Evolutionary conservation across 306 rosid species (phyloP), one percentile per base, ranked within the genome.

Genomic region (Carpinus fangiana): DNA sequence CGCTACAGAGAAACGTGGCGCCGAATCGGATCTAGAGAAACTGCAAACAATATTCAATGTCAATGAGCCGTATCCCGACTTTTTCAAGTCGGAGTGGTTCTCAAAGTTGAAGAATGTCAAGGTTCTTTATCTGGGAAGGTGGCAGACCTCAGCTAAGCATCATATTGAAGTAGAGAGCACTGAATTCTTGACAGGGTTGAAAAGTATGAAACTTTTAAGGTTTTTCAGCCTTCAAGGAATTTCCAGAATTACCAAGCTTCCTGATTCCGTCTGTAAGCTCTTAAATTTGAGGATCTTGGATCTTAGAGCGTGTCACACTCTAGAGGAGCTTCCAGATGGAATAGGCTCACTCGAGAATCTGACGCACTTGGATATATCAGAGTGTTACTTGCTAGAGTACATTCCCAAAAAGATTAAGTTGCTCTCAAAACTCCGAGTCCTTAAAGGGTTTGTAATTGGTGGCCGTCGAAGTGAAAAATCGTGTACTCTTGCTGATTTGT

Each of bases 221-320:
- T 80, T 74, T 46, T 72, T 81, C 2, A 81, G 85, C 72, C 83
- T 85, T 9, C 76, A 73, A 55, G 88, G 88, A 9, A 66, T 85
- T 9, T 81, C 79, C 1, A 41, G 85, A 67, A 74, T 85, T 3
- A 56, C 31, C 0, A 7, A 73, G 18, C 76, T 85, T 9, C 82
- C 83, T 0, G 0, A 55, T 46, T 81, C 74, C 4, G 11, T 85
- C 3, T 16, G 26, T 9, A 18, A 47, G 2, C 75, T 85, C 6
- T 1, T 0, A 14, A 72, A 46, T 16, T 72, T 85, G 16, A 48
- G 28, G 43, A 78, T 85, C 60, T 78, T 85, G 3, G 88, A 85
- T 67, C 83, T 85, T n/a, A 74, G 61, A 36, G 80, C 84, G 2
- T 84, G 88, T 54, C 72, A 74, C 73, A 78, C 70, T 77, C 74